phyloP scores from a whole-genome alignment of 495 filamentous ascomycete species.

The Neurospora intermedia region DNA sequence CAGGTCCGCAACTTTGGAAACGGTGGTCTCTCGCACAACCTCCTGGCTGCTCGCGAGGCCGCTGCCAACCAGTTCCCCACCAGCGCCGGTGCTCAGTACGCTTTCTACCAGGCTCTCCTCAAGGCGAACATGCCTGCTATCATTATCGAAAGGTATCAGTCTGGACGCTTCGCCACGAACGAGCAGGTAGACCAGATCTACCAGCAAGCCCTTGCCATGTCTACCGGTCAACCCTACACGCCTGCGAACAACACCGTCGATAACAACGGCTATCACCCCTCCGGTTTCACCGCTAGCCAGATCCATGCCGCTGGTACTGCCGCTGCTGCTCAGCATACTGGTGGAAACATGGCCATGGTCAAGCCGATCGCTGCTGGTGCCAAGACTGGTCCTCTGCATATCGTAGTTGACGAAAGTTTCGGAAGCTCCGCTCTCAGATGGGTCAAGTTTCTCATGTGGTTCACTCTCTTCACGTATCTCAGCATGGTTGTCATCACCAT shows the following conservation, averaged over 20 bases:
- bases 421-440: slow-evolving; percentile 74
- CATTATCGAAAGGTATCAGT: slow-evolving; percentile 78
- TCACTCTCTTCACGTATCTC: slow-evolving; percentile 64
- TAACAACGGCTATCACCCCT: slow-evolving; percentile 20
- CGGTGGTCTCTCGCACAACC: slow-evolving; percentile 32
- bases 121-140: slow-evolving; percentile 88
- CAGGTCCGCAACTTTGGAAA: slow-evolving; percentile 30
- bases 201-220: slow-evolving; percentile 56
- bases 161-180: slow-evolving; percentile 69
- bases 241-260: slow-evolving; percentile 21
- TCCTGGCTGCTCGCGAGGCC: slow-evolving; percentile 54
- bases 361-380: slow-evolving; percentile 44
- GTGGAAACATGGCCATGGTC: slow-evolving; percentile 49
- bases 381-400: slow-evolving; percentile 75
- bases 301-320: slow-evolving; percentile 81
- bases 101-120: slow-evolving; percentile 86
- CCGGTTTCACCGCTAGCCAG: slow-evolving; percentile 47
- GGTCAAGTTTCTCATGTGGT: slow-evolving; percentile 75
- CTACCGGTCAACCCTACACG: slow-evolving; percentile 37
- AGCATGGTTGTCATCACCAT: slow-evolving; percentile 65
- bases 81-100: slow-evolving; percentile 77
- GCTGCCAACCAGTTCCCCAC: slow-evolving; percentile 83
- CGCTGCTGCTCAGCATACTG: slow-evolving; percentile 62
- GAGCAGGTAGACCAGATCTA: slow-evolving; percentile 62
- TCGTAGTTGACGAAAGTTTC: slow-evolving; percentile 88